Conservation (phyloP, 495 filamentous ascomycete genomes). For the Annulohypoxylon maeteangense region DNA sequence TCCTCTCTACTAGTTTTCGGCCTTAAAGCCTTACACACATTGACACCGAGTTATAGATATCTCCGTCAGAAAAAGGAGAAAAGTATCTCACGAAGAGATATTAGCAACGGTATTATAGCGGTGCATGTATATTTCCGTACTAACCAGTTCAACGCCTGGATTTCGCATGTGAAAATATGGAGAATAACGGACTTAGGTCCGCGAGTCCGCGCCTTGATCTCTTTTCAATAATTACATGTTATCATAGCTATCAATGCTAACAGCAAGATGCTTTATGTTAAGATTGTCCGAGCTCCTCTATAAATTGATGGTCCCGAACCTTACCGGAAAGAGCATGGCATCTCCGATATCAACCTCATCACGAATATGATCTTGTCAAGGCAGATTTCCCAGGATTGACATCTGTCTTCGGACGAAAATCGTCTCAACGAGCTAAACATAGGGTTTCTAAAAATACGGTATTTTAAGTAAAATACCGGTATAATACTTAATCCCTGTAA, state of each 20-base stretch:
- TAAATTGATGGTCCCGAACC: slow-evolving; percentile 8
- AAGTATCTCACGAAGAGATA: not conserved
- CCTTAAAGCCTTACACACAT: slow-evolving; percentile 9
- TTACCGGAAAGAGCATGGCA: slow-evolving; percentile 8
- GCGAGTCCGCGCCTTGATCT: slow-evolving; percentile 29
- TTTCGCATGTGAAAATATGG: slow-evolving; percentile 45
- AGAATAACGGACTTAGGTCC: slow-evolving; percentile 36
- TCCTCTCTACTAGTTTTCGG: not conserved
- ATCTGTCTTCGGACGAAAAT: slow-evolving; percentile 21
- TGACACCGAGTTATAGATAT: not conserved
- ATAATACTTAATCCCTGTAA: too few species aligned
- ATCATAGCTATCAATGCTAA: slow-evolving; percentile 38
- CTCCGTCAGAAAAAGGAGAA: not conserved
- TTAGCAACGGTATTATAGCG: slow-evolving; percentile 20
- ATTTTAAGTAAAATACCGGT: too few species aligned
- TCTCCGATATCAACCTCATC: slow-evolving; percentile 25
- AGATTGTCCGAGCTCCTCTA: slow-evolving; percentile 11
- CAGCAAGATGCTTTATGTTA: slow-evolving; percentile 9
- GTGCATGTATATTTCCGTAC: slow-evolving; percentile 12
- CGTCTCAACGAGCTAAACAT: slow-evolving; percentile 6
- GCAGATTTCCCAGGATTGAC: slow-evolving; percentile 16
- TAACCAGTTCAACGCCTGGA: slow-evolving; percentile 13
- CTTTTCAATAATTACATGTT: slow-evolving; percentile 26
- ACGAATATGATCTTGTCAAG: slow-evolving; percentile 6
- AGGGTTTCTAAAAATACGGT: too few species aligned